Percentiles rank a stretch among this genome's conserved stretches.
Conservation (phyloP, 805 yeast species). For the Myxozyma melibiosi region DNA sequence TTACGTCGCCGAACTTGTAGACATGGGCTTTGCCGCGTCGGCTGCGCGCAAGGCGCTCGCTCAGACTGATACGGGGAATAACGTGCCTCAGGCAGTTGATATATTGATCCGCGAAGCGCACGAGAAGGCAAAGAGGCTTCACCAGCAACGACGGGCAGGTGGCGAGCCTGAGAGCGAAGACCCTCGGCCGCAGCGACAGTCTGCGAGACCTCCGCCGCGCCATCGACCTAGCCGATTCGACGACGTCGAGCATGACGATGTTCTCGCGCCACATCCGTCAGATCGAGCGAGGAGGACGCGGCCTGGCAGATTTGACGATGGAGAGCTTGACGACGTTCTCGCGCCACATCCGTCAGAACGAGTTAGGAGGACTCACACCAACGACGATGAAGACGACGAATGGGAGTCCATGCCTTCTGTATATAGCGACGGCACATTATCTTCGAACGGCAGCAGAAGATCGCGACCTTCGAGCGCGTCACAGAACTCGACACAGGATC, state of each 20-base stretch:
- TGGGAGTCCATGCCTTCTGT: slow-evolving; percentile 31
- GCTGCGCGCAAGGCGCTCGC: slow-evolving; percentile 63
- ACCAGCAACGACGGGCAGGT: neutral
- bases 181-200: neutral
- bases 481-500: slow-evolving; percentile 25
- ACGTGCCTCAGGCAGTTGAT: slow-evolving; percentile 67
- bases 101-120: slow-evolving; percentile 65
- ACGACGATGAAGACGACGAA: slow-evolving; percentile 6
- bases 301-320: too few species aligned
- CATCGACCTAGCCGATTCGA: neutral
- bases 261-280: slow-evolving; percentile 14
- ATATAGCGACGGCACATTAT: slow-evolving; percentile 17
- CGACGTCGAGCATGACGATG: neutral
- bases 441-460: too few species aligned
- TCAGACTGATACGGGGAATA: slow-evolving; percentile 53
- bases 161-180: neutral
- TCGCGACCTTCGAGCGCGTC: slow-evolving; percentile 1
- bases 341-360: slow-evolving; percentile 13
- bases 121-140: slow-evolving; percentile 40
- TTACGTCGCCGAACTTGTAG: slow-evolving; percentile 64
- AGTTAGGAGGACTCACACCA: neutral
- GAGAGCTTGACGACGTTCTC: slow-evolving; percentile 1
- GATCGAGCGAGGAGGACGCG: neutral
- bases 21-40: slow-evolving; percentile 74
- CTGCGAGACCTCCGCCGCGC: neutral